Base-by-base conservation (phyloP, 1,284 basidiomycete species). In the Rhodotorula sp. region DNA sequence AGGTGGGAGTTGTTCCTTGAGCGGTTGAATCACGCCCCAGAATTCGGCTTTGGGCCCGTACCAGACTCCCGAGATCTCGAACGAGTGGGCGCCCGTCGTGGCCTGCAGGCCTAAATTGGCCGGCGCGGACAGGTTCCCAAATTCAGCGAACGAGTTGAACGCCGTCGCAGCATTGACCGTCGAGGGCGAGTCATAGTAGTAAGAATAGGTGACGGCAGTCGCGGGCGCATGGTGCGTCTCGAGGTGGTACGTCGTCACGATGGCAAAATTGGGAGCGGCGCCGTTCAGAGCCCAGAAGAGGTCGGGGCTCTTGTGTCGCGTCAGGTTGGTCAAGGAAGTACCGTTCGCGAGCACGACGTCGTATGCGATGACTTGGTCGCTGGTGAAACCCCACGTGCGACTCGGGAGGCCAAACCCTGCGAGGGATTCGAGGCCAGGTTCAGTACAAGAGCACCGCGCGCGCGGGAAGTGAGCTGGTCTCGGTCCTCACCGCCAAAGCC, bases 321-420 rank as follows among this genome's bases (percentile, higher is more conserved):
- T 72, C 5, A 76, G 64, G 34, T 77, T 78, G 23, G 71, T 73
- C 56, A 79, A 45, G 38, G 77, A 66, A 31, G 76, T 76, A 23
- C 79, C 79, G 64, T 82, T 78, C 16, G 81, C 77, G n/a, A 81
- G 76, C 34, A 82, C 80, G 54, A 81, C 73, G 62, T 81, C 79
- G 45, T 79, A 71, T 55, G 75, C 72, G 48, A 79, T 64, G 56
- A 81, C 73, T n/a, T 67, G 73, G 70, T 82, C 81, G 28, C 78
- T 69, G 28, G 78, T 73, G 55, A 82, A 73, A 31, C 81, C 81
- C 79, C 80, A 81, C 43, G 76, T 72, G 23, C 80, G 57, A 6
- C 77, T 77, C 56, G 78, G 77, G 16, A 78, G 55, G 3, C 78
- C 78, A 57, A 34, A 34, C 34, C 34, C 34, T 34, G 34, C 34